Evolutionary conservation across 2,329 filamentous ascomycete genomes (phyloP), one percentile per base, ranked within the genome.

Genomic region (Fusarium zealandicum): DNA sequence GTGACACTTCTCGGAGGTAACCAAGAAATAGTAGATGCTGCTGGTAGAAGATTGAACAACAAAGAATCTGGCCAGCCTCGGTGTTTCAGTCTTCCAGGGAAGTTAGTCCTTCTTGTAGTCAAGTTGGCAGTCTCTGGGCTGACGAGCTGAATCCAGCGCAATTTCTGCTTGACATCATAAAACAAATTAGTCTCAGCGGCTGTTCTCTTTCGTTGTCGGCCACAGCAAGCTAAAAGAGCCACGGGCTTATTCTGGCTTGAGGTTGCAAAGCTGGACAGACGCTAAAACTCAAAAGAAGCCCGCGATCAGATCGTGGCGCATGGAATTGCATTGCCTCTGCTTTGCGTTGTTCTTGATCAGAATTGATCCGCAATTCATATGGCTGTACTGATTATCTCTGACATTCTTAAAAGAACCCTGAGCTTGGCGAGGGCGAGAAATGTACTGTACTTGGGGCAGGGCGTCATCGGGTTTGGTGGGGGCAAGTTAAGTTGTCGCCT

Each of bases 101-200:
- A 31, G 12, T 3, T 11, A 4, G 28, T 31, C 12, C 28, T 18
- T 35, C 25, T 56, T 58, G 42, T 51, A 14, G 12, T 28, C 6
- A 20, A 22, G 17, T 9, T 17, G 51, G 38, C 25, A 22, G 13
- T 28, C 6, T 40, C 33, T 42, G 12, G 12, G 28, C 54, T 50
- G 31, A 45, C 35, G 17, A 55, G 54, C 54, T 59, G 54, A 59
- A 33, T 13, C 18, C 6, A 10, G 6, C 17, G 6, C 38, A 51
- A 54, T 51, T 20, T 44, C 33, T 30, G 37, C 22, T 28, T 31
- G 7, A n/a, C 22, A 6, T 7, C 12, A n/a, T 5, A 31, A 31
- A 13, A n/a, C 28, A 31, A n/a, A 25, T 25, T 25, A 25, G 22
- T 8, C 22, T 25, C 8, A 5, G 9, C 22, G 6, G 7, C 22